phyloP scores from a whole-genome alignment of 257 asterid species.

The Salvia miltiorrhiza region DNA sequence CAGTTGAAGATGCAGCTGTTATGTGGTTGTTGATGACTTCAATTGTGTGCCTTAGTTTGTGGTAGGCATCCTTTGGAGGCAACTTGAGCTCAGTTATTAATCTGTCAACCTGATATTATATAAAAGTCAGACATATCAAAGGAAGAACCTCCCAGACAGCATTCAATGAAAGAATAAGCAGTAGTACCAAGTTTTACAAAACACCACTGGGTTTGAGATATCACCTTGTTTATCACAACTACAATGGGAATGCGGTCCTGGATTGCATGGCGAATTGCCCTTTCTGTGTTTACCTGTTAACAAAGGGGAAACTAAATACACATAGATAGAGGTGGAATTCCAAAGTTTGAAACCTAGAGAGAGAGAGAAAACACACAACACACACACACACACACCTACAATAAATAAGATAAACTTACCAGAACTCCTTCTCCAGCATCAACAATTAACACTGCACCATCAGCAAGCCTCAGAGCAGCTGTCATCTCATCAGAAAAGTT shows the following conservation, averaged over 20 bases:
- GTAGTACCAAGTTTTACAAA: constrained; percentile 7
- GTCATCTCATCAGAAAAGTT: constrained; percentile 98
- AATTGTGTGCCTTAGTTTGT: constrained; percentile 80
- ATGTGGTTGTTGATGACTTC: constrained; percentile 84
- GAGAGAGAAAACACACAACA: too few species aligned
- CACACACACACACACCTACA: neutral
- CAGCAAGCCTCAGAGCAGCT: constrained; percentile 96
- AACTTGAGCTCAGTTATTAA: constrained; percentile 88
- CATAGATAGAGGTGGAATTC: neutral
- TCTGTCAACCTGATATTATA: constrained; percentile 69
- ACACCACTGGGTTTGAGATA: neutral
- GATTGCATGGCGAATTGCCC: constrained; percentile 89
- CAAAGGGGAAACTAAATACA: constrained; percentile 8
- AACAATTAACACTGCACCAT: constrained; percentile 94
- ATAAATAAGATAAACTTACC: constrained; percentile 42
- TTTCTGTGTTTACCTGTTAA: constrained; percentile 83
- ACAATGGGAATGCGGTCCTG: constrained; percentile 88
- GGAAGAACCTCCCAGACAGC: neutral
- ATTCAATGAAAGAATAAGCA: neutral
- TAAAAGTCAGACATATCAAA: constrained; percentile 11
- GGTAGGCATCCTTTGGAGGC: constrained; percentile 98
- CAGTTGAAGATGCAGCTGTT: constrained; percentile 83
- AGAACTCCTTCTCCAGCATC: constrained; percentile 98
- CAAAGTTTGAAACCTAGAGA: neutral
- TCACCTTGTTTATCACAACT: constrained; percentile 86